phyloP scores from a whole-genome alignment of 495 filamentous ascomycete species.

The Aspergillus saccharolyticus region DNA sequence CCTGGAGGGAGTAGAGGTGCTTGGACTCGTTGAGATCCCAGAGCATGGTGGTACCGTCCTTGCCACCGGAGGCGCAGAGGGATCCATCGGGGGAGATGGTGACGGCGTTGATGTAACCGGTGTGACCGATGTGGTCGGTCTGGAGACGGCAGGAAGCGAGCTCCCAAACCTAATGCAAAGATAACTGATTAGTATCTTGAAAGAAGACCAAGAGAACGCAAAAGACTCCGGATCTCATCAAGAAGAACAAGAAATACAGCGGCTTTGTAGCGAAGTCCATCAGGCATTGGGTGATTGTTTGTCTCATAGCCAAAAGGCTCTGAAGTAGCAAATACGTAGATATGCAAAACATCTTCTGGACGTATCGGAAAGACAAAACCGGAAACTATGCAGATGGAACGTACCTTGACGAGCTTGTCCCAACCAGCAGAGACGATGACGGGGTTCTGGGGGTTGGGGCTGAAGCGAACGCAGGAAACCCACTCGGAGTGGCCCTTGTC shows the following conservation, averaged over 20 bases:
- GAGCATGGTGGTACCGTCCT: conserved; percentile 99
- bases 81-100: conserved; percentile 99
- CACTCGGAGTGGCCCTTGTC: conserved; percentile 99
- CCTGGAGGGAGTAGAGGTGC: conserved; percentile 99
- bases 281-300: conserved; percentile 85
- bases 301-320: conserved; percentile 97
- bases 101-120: conserved; percentile 99
- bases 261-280: conserved; percentile 43
- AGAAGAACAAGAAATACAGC: conserved; percentile 21
- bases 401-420: conserved; percentile 99
- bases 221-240: background rate
- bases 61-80: conserved; percentile 97
- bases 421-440: conserved; percentile 98
- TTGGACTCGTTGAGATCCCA: conserved; percentile 99
- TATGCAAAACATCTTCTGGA: conserved; percentile 88
- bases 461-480: conserved; percentile 99
- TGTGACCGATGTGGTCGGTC: conserved; percentile 99
- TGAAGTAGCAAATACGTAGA: conserved; percentile 99
- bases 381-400: conserved; percentile 30
- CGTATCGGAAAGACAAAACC: conserved; percentile 6
- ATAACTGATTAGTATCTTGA: background rate
- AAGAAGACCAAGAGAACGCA: background rate
- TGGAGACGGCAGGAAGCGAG: conserved; percentile 98
- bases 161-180: conserved; percentile 79
- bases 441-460: conserved; percentile 99